A percentile compares a stretch with the other conserved stretches of the same genome.
Conservation (phyloP, 2,329 filamentous ascomycete genomes). For the Rutstroemia sp. region DNA sequence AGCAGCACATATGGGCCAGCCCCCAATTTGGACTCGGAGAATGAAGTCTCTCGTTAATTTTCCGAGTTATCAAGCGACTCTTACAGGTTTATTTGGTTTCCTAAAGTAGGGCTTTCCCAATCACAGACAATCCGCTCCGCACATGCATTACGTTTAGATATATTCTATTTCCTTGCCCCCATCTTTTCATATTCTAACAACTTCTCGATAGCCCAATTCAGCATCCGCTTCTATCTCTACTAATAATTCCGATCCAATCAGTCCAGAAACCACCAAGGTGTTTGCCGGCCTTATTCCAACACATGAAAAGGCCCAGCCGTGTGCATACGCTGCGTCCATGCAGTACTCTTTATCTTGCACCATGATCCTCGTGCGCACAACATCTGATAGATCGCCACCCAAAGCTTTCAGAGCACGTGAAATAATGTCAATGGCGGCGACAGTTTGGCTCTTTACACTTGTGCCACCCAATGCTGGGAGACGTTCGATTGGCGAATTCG, state of each 20-base stretch:
- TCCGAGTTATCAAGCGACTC: too few relatives aligned
- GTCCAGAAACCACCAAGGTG: slow-evolving; percentile 12
- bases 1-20: too few relatives aligned
- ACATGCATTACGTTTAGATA: too few relatives aligned
- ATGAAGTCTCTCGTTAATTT: too few relatives aligned
- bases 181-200: too few relatives aligned
- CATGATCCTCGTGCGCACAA: slow-evolving; percentile 26
- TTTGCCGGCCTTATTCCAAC: slow-evolving; percentile 19
- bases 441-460: slow-evolving; percentile 26
- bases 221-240: slow-evolving; percentile 20
- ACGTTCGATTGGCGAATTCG: slow-evolving; percentile 20
- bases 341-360: slow-evolving; percentile 21
- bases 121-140: too few relatives aligned
- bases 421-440: slow-evolving; percentile 27
- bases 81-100: too few relatives aligned
- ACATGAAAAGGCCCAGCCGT: slow-evolving; percentile 26
- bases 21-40: too few relatives aligned
- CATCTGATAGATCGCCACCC: slow-evolving; percentile 23
- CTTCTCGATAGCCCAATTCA: slow-evolving; percentile 2
- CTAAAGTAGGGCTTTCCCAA: too few relatives aligned
- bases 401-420: slow-evolving; percentile 22
- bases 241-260: slow-evolving; percentile 13
- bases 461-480: background rate
- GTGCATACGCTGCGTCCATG: slow-evolving; percentile 24
- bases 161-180: too few relatives aligned